Conservation (phyloP, 192 early-diverging fungal genomes). For the Helicostylum pulchrum region DNA sequence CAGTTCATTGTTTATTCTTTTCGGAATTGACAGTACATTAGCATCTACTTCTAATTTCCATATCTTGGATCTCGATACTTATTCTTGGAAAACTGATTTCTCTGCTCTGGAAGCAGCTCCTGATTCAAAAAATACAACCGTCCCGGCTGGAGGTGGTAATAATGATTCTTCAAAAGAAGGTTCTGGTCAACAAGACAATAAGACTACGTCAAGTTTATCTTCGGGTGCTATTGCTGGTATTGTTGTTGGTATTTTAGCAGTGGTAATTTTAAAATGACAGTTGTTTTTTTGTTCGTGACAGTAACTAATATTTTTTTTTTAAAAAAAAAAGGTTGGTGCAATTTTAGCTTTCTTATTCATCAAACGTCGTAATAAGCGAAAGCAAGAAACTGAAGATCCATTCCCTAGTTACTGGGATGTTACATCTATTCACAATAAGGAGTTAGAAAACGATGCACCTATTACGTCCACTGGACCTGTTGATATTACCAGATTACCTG, state of each 20-base stretch:
- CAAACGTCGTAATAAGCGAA: too few relatives aligned
- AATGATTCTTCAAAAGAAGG: not conserved
- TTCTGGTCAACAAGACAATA: not conserved
- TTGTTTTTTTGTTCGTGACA: too few relatives aligned
- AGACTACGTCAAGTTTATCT: not conserved
- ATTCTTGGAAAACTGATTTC: not conserved
- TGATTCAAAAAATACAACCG: not conserved
- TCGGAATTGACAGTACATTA: not conserved
- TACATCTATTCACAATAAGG: too few relatives aligned
- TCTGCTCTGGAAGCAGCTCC: not conserved
- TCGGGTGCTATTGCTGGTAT: slow-evolving; percentile 9
- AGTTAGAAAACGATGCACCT: too few relatives aligned
- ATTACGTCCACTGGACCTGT: too few relatives aligned
- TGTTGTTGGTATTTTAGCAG: not conserved
- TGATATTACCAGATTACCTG: too few relatives aligned
- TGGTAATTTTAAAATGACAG: not conserved
- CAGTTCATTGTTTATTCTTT: not conserved
- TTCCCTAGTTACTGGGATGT: too few relatives aligned
- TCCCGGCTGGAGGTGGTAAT: not conserved
- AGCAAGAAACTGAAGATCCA: too few relatives aligned
- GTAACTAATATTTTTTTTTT: too few relatives aligned
- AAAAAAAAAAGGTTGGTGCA: too few relatives aligned
- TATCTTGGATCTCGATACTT: not conserved
- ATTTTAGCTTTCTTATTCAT: too few relatives aligned
- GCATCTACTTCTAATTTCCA: not conserved